Evolutionary conservation across 139 green algal genomes (phyloP).

Genomic region (Chlorella vulgaris): DNA sequence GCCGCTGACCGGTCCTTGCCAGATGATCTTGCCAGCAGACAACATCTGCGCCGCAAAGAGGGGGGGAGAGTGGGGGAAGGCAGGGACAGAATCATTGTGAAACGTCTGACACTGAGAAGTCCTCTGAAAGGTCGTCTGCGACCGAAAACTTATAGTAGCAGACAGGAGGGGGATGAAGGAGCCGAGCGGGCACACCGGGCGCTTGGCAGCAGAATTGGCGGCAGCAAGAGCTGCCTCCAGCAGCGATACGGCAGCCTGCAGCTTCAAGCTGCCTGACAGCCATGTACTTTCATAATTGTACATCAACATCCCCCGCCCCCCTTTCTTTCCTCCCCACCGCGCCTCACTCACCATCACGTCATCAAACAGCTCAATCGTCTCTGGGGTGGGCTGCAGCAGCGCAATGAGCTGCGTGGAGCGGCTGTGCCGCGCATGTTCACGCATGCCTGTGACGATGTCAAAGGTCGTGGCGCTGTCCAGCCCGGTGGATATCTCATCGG

Average conservation of each 20-base stretch:
- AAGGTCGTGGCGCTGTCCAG: constrained; percentile 62
- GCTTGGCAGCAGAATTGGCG: background rate
- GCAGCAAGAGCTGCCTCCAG: no score
- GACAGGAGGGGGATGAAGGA: background rate
- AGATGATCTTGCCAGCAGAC: constrained; percentile 53
- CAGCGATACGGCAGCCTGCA: no score
- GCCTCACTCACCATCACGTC: constrained; percentile 35
- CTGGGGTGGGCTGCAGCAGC: constrained; percentile 61
- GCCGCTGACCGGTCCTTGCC: constrained; percentile 46
- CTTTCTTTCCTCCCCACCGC: no score
- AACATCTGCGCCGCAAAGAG: background rate
- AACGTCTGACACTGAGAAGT: no score
- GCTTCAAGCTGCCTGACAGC: background rate
- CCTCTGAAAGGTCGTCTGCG: background rate
- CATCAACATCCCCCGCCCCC: no score
- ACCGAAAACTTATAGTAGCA: background rate
- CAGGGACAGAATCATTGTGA: no score
- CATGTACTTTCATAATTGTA: no score
- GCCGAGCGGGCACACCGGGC: background rate
- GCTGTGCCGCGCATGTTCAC: background rate
- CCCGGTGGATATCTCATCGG: constrained; percentile 66
- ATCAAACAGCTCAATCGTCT: constrained; percentile 65
- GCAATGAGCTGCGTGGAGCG: constrained; percentile 48
- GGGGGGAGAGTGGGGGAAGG: no score
- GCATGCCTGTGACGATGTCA: constrained; percentile 17